Evolutionary conservation across 768 basidiomycete species (phyloP).

Genomic region (Imleria badia): DNA sequence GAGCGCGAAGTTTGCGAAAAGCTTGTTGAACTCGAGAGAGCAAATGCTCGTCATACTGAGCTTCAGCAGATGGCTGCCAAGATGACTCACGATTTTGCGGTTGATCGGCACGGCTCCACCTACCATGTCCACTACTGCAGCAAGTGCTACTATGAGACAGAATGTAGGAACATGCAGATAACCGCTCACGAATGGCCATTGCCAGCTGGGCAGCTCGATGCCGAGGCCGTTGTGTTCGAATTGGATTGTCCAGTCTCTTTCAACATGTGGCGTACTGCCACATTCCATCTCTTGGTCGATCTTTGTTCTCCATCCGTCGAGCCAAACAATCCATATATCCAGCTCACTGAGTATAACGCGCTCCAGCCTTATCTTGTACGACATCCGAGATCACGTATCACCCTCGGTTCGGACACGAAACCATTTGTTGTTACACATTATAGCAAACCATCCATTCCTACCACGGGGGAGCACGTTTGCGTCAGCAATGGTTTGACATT

Average conservation of each 20-base stretch:
- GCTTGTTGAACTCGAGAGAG: constrained; percentile 24
- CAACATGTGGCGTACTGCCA: constrained; percentile 43
- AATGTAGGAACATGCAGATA: constrained; percentile 30
- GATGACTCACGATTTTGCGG: constrained; percentile 5
- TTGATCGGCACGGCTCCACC: background rate
- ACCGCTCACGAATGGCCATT: constrained; percentile 48
- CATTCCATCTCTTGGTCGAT: constrained; percentile 39
- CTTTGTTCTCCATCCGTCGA: constrained; percentile 26
- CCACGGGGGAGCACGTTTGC: constrained; percentile 14
- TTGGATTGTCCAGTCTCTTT: constrained; percentile 39
- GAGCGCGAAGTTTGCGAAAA: constrained; percentile 20
- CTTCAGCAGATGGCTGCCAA: constrained; percentile 11
- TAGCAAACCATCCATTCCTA: constrained; percentile 12
- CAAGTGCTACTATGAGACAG: constrained; percentile 32
- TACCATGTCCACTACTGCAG: constrained; percentile 14
- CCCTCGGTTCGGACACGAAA: constrained; percentile 24
- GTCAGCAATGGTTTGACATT: constrained; percentile 37
- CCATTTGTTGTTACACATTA: constrained; percentile 18
- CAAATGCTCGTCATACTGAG: constrained; percentile 21
- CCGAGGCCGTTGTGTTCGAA: constrained; percentile 42
- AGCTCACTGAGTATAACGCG: constrained; percentile 10
- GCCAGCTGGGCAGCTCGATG: constrained; percentile 24
- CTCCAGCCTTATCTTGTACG: constrained; percentile 9
- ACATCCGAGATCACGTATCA: constrained; percentile 19
- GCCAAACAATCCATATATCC: constrained; percentile 7